phyloP scores from a whole-genome alignment of 306 rosid species.

The Cucumis hystrix region DNA sequence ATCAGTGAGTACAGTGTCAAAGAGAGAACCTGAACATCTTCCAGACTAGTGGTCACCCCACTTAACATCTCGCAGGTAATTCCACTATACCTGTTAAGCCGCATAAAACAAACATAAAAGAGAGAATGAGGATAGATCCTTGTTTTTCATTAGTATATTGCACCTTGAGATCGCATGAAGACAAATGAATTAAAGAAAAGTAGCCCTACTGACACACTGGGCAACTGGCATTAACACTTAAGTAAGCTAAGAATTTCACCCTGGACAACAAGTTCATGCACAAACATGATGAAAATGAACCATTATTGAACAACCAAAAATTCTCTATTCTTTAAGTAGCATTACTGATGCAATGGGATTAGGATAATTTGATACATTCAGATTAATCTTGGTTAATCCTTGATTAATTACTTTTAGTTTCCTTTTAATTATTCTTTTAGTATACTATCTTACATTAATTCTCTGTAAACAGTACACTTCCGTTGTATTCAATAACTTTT shows the following conservation, averaged over 20 bases:
- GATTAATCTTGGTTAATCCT: too few relatives aligned
- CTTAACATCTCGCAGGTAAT: constrained; percentile 78
- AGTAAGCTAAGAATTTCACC: not conserved
- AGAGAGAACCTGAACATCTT: constrained; percentile 70
- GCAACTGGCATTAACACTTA: not conserved
- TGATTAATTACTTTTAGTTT: too few relatives aligned
- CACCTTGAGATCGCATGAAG: not conserved
- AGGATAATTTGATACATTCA: too few relatives aligned
- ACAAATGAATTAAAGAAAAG: not conserved
- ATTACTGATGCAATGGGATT: too few relatives aligned
- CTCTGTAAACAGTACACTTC: too few relatives aligned
- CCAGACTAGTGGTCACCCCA: constrained; percentile 69
- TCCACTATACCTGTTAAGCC: constrained; percentile 76
- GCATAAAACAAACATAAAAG: not conserved
- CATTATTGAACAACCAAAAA: not conserved
- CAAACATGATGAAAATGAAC: not conserved
- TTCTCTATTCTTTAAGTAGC: not conserved
- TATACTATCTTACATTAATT: too few relatives aligned
- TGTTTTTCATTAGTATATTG: not conserved
- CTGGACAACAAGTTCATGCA: not conserved
- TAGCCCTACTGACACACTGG: not conserved
- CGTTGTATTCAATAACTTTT: too few relatives aligned
- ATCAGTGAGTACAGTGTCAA: constrained; percentile 1
- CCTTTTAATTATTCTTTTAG: too few relatives aligned
- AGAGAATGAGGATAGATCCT: not conserved